Evolutionary conservation across 2,329 filamentous ascomycete genomes (phyloP).

Genomic region (Plectosphaerella cucumerina): DNA sequence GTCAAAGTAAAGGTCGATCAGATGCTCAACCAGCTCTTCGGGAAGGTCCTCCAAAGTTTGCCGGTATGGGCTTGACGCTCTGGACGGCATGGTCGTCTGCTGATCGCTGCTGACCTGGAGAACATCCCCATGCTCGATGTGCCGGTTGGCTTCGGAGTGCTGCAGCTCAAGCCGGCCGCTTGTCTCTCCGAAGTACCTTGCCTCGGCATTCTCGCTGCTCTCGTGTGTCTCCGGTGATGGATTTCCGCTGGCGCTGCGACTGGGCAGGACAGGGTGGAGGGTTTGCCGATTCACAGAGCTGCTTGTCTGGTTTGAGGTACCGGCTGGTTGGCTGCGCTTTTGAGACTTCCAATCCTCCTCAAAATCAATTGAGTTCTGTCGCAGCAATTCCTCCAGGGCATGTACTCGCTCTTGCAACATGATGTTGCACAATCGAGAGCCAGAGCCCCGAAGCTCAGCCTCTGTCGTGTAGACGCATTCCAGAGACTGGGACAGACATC

Average conservation of each 20-base stretch:
- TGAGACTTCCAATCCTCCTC: constrained; percentile 14
- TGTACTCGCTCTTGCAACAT: constrained; percentile 26
- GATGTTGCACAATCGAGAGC: constrained; percentile 28
- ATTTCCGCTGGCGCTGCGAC: constrained; percentile 7
- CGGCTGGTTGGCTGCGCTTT: background rate
- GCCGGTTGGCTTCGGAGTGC: constrained; percentile 5
- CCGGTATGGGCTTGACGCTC: background rate
- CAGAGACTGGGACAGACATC: constrained; percentile 23
- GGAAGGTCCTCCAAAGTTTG: constrained; percentile 3
- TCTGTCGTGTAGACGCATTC: constrained; percentile 23
- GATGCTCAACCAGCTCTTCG: constrained; percentile 20
- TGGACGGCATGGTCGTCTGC: background rate
- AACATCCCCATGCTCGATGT: too few species aligned
- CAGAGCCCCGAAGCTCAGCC: constrained; percentile 28
- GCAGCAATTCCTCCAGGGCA: constrained; percentile 23
- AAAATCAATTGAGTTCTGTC: constrained; percentile 22
- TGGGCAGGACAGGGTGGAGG: constrained; percentile 2
- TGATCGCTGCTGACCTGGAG: too few species aligned
- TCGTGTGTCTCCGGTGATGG: constrained; percentile 15
- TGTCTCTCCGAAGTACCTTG: constrained; percentile 28
- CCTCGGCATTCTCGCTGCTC: constrained; percentile 29
- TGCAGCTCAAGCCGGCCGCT: constrained; percentile 29
- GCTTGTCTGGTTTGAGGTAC: too few species aligned
- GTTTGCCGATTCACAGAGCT: background rate
- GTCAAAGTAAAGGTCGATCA: constrained; percentile 28